Evolutionary conservation across 495 filamentous ascomycete species (phyloP), one percentile per base, ranked within the genome.

Genomic region (Xylaria longipes): DNA sequence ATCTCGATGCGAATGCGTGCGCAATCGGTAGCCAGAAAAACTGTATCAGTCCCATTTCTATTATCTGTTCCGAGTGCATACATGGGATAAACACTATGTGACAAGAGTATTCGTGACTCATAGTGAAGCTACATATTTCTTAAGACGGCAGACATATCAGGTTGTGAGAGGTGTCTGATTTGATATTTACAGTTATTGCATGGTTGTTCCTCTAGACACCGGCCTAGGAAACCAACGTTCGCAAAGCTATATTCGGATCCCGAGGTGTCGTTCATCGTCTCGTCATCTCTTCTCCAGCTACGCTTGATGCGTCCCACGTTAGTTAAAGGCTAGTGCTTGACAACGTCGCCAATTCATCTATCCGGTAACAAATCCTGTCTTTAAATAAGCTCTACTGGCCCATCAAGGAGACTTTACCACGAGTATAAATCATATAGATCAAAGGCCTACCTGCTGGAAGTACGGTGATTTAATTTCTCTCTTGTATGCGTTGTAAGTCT

Each of bases 11-110:
- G 58, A 70, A 63, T n/a, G 31, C 58, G 46, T 54, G 48, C 22
- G 25, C 46, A 29, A 56, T 70, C 46, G 35, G 22, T 64, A 64
- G 58, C 68, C 68, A 56, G 41, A 70, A 64, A 70, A 64, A 70
- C 45, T 56, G 22, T 56, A 64, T 64, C 45, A 31, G 60, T 41
- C 58, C 45, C 58, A 64, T 43, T 56, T 46, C 46, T 31, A 8
- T 63, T 20, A 20, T 25, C 33, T 37, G 31, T 35, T 11, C 35
- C n/a, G n/a, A 48, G 45, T 64, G 68, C 35, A 41, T 48, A 31
- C 5, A 39, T 52, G 22, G 12, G 35, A 8, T 43, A 11, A 63
- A 41, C 25, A 29, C 14, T 0, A 29, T 2, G 31, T 54, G 27
- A 17, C 5, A 17, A 27, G 1, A 31, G 52, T 31, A 7, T 56